A percentile compares a stretch with the other conserved stretches of the same genome.
phyloP scores from a whole-genome alignment of 2,329 filamentous ascomycete species.

The Venturia pyrina region DNA sequence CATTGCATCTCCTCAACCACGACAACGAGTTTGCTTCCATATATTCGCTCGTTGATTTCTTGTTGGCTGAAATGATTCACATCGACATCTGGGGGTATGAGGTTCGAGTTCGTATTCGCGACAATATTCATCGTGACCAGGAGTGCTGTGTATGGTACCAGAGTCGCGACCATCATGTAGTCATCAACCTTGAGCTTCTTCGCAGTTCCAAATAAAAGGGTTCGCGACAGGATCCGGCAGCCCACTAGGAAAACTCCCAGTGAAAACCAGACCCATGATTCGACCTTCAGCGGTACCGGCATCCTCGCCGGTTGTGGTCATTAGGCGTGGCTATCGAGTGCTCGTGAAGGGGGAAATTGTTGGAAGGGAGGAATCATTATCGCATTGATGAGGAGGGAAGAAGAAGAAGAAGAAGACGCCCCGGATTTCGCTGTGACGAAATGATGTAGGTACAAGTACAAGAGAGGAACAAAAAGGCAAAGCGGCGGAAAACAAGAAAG shows the following conservation, averaged over 20 bases:
- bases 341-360: background rate
- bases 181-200: slow-evolving; percentile 24
- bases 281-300: slow-evolving; percentile 9
- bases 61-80: slow-evolving; percentile 23
- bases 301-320: slow-evolving; percentile 8
- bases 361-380: background rate
- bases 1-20: slow-evolving; percentile 45
- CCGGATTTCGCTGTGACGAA: background rate
- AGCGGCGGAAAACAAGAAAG: background rate
- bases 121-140: slow-evolving; percentile 25
- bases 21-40: slow-evolving; percentile 46
- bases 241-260: slow-evolving; percentile 11
- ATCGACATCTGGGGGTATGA: slow-evolving; percentile 25
- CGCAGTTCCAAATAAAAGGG: slow-evolving; percentile 9
- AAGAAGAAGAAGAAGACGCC: background rate
- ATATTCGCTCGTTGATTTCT: slow-evolving; percentile 33
- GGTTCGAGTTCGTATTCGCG: slow-evolving; percentile 24
- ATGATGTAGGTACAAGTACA: background rate
- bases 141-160: slow-evolving; percentile 26
- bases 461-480: background rate
- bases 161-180: slow-evolving; percentile 25
- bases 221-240: slow-evolving; percentile 12
- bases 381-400: background rate
- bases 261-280: slow-evolving; percentile 15
- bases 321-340: background rate